These are phyloP conservation scores for Mortierella sp. DNA, from an alignment of 371 early-diverging fungal genomes.

Conservation along the genomic window DNA sequence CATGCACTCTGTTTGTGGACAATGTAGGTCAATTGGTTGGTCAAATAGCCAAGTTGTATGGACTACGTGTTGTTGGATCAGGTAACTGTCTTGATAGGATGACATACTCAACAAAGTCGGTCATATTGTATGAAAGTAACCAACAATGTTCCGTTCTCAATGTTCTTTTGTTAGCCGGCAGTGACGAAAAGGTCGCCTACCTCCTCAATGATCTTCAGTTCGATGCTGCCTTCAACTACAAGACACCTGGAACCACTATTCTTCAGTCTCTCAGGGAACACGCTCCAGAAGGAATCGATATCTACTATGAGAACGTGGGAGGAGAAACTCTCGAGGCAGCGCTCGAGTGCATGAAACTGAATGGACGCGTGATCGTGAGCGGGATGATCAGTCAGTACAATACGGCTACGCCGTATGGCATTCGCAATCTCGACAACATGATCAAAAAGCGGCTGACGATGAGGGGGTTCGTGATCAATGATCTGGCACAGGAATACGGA, in stretches of 20 bases:
- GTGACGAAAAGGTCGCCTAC: conserved; percentile 72
- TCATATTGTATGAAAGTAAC: too few relatives aligned
- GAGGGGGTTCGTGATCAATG: conserved; percentile 63
- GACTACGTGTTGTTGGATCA: conserved; percentile 69
- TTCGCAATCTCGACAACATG: conserved; percentile 57
- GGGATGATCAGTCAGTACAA: conserved; percentile 79
- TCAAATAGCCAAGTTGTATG: conserved; percentile 66
- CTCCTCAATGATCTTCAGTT: conserved; percentile 64
- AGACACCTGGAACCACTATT: conserved; percentile 59
- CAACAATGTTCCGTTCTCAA: too few relatives aligned
- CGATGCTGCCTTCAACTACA: conserved; percentile 82
- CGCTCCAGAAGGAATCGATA: conserved; percentile 72
- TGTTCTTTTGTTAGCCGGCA: too few relatives aligned
- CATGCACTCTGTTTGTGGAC: too few relatives aligned
- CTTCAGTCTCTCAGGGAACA: conserved; percentile 48
- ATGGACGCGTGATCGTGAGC: conserved; percentile 62
- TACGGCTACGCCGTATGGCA: conserved; percentile 49
- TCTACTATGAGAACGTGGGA: conserved; percentile 77
- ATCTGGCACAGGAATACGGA: conserved; percentile 45
- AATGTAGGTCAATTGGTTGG: conserved; percentile 72
- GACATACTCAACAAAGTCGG: too few relatives aligned
- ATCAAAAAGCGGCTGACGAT: conserved; percentile 61
- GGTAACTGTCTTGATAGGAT: too few relatives aligned
- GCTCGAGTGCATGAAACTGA: conserved; percentile 53
- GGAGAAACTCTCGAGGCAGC: conserved; percentile 73